Evolutionary conservation across 129 eudicot species (phyloP).

Genomic region (Lactuca saligna): DNA sequence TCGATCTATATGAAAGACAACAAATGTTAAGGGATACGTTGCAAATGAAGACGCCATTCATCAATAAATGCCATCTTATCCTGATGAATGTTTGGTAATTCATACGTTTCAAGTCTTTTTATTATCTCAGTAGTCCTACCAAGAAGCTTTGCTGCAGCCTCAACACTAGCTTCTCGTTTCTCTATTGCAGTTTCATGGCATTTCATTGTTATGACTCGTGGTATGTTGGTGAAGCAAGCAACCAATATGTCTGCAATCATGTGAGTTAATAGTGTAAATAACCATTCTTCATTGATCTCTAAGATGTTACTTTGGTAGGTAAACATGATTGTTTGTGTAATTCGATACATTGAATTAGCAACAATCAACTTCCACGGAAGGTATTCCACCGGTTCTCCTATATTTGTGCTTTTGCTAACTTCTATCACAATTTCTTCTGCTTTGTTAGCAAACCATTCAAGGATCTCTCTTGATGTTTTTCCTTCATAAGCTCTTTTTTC

Average conservation of each 20-base stretch:
- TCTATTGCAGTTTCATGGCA: constrained; percentile 17
- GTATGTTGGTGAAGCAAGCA: constrained; percentile 30
- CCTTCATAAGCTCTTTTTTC: constrained; percentile 19
- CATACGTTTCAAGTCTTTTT: background rate
- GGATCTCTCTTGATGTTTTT: constrained; percentile 17
- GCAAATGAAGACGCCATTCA: constrained; percentile 15
- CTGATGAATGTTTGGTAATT: constrained; percentile 17
- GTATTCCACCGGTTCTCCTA: constrained; percentile 8
- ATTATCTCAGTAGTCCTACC: constrained; percentile 11
- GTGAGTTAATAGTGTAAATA: constrained; percentile 15
- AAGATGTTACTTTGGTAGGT: constrained; percentile 1
- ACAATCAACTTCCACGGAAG: constrained; percentile 20
- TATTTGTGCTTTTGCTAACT: background rate
- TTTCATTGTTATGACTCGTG: constrained; percentile 19
- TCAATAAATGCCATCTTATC: constrained; percentile 21
- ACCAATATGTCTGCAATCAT: constrained; percentile 22
- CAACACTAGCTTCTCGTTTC: constrained; percentile 20
- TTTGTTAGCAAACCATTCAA: constrained; percentile 16
- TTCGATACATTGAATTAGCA: constrained; percentile 38
- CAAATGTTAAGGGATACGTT: background rate
- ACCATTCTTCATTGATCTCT: background rate
- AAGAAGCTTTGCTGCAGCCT: constrained; percentile 20
- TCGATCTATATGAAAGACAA: no score
- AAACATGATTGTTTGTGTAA: constrained; percentile 26
- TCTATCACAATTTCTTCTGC: constrained; percentile 12